Evolutionary conservation across 2,329 filamentous ascomycete genomes (phyloP).

Genomic region (Thielaviopsis punctulata): DNA sequence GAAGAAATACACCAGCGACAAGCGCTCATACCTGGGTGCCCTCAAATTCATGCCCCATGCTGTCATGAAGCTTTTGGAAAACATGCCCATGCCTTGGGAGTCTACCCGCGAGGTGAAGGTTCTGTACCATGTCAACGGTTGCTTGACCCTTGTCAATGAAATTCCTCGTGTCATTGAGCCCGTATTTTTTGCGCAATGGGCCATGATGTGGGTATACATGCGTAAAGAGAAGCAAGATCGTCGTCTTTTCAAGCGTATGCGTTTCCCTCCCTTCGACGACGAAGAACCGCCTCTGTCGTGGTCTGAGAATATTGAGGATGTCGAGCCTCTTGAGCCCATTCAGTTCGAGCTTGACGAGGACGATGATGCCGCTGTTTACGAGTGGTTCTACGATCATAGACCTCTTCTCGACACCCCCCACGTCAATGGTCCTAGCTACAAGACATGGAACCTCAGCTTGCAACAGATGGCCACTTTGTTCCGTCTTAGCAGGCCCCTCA

Average conservation of each 20-base stretch:
- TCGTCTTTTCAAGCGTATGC: constrained; percentile 94
- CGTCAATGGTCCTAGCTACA: constrained; percentile 93
- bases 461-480: constrained; percentile 95
- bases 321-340: constrained; percentile 91
- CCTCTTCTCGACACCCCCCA: constrained; percentile 81
- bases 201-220: constrained; percentile 99
- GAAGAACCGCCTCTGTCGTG: constrained; percentile 94
- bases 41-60: constrained; percentile 99
- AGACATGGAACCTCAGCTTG: constrained; percentile 80
- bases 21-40: constrained; percentile 90
- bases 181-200: constrained; percentile 96
- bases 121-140: constrained; percentile 94
- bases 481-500: constrained; percentile 72
- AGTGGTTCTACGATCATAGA: constrained; percentile 95
- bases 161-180: constrained; percentile 92
- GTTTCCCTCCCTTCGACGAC: constrained; percentile 95
- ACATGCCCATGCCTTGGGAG: constrained; percentile 99
- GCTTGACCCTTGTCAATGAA: constrained; percentile 91
- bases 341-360: constrained; percentile 95
- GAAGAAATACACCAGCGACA: constrained; percentile 98
- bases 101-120: constrained; percentile 92
- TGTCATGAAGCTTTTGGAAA: constrained; percentile 89
- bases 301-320: constrained; percentile 98
- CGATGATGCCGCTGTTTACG: constrained; percentile 77
- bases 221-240: constrained; percentile 92